Evolutionary conservation across 1,139 yeast genomes (phyloP).

Genomic region (Zhuliangozyma blackwelliae): DNA sequence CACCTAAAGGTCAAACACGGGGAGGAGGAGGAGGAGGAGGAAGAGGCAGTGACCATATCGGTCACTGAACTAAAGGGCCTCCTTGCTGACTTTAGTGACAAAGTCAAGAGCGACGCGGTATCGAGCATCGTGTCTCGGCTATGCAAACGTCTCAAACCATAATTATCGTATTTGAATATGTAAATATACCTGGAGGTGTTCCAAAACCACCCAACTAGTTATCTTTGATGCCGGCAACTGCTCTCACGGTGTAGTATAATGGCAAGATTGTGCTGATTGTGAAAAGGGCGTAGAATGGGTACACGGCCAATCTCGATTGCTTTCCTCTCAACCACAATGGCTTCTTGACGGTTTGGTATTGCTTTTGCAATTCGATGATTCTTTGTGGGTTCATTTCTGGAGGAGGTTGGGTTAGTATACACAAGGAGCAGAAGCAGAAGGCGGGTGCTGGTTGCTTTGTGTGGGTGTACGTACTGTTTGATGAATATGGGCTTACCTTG

Average conservation of each 20-base stretch:
- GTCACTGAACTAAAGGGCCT: too few species aligned
- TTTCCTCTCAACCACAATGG: conserved; percentile 71
- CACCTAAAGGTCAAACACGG: conserved; percentile 5
- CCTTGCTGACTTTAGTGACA: too few species aligned
- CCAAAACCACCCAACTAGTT: conserved; percentile 2
- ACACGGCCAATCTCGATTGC: conserved; percentile 75
- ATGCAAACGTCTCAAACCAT: too few species aligned
- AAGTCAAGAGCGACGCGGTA: background rate
- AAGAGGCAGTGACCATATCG: too few species aligned
- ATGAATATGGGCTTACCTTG: too few species aligned
- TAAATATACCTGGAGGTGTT: background rate
- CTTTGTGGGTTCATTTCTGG: conserved; percentile 52
- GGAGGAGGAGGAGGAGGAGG: too few species aligned
- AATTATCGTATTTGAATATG: background rate
- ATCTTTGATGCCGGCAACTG: conserved; percentile 23
- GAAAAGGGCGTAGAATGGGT: conserved; percentile 88
- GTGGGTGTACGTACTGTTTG: too few species aligned
- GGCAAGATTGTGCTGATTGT: conserved; percentile 69
- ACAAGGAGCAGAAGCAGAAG: too few species aligned
- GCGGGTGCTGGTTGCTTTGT: too few species aligned
- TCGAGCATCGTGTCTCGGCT: background rate
- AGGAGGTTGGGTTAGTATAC: too few species aligned
- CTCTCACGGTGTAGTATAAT: conserved; percentile 75
- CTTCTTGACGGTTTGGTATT: conserved; percentile 67
- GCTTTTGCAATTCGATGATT: conserved; percentile 71